phyloP scores from a whole-genome alignment of 139 green algal genomes.

The Picochlorum costavermella region DNA sequence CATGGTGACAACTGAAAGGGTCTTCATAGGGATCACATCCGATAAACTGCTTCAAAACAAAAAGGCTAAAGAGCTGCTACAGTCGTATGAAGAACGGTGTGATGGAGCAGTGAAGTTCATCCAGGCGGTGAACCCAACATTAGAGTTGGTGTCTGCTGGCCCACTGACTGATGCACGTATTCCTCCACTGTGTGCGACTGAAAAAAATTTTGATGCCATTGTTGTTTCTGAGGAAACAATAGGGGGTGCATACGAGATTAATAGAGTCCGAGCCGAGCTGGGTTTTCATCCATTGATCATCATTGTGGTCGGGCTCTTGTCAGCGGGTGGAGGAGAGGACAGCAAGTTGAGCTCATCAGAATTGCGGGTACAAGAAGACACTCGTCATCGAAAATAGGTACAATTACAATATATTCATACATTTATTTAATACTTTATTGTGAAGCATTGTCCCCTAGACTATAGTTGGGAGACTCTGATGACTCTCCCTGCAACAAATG shows the following conservation, averaged over 20 bases:
- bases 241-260: slow-evolving; percentile 60
- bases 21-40: slow-evolving; percentile 74
- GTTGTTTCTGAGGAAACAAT: slow-evolving; percentile 84
- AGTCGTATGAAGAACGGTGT: slow-evolving; percentile 51
- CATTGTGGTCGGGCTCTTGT: slow-evolving; percentile 64
- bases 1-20: slow-evolving; percentile 31
- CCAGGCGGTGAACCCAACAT: slow-evolving; percentile 30
- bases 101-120: slow-evolving; percentile 50
- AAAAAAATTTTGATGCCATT: slow-evolving; percentile 61
- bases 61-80: slow-evolving; percentile 53
- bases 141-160: slow-evolving; percentile 36
- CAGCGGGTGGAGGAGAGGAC: neutral
- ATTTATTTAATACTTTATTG: neutral
- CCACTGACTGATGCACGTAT: slow-evolving; percentile 62
- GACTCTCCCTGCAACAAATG: neutral
- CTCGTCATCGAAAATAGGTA: neutral
- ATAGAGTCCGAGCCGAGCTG: slow-evolving; percentile 31
- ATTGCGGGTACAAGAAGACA: slow-evolving; percentile 34
- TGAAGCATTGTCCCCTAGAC: no score
- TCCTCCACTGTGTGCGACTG: slow-evolving; percentile 60
- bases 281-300: slow-evolving; percentile 54
- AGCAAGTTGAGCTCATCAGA: slow-evolving; percentile 61
- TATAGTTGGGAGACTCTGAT: no score
- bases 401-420: neutral
- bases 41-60: slow-evolving; percentile 72